Base-by-base conservation (phyloP, 2,329 filamentous ascomycete genomes). In the Aspergillus hiratsukae region DNA sequence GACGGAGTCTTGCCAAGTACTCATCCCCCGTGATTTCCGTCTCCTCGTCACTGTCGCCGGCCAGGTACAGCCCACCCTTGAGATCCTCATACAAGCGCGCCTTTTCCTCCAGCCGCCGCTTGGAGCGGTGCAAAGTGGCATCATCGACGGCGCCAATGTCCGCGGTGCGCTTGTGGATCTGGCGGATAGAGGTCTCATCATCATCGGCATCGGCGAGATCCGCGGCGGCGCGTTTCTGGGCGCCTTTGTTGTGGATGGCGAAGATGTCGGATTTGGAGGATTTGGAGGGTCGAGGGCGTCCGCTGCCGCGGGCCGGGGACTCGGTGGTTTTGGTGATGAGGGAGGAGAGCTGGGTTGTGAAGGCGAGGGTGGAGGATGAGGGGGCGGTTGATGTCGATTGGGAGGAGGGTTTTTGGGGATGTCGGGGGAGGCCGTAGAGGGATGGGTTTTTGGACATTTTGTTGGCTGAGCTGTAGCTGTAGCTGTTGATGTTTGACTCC, bases 21-120 rank as follows among this genome's bases (percentile, higher is more conserved):
- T 71, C 69, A 27, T 74, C 72, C 35, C 65, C 25, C 43, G 48
- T n/a, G 7, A 10, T 11, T 17, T 72, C 67, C 2, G 74, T 74
- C 8, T 74, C 72, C 23, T 72, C 69, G 27, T 67, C 69, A 27
- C 68, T 70, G 7, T 65, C 66, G 1, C 61, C 69, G 1, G 83
- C 79, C n/a, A 90, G 78, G 72, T 90, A 87, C 68, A 96, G 87
- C n/a, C 93, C 92, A 35, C 89, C 83, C 74, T 96, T 96, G 85
- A 99, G 87, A 40, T 90, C 89, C 6, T 89, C 87, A 74, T 99
- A 99, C 1, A 94, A 76, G 4, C 89, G 84, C 3, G 90, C 91
- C 74, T 99, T 99, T 76, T 91, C 88, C 69, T 95, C 87, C 87
- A 99, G 90, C 68, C 87, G 89, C 62, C 87, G 83, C 71, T 87